phyloP scores from a whole-genome alignment of 768 basidiomycete genomes.

The Cyclocybe cylindracea region DNA sequence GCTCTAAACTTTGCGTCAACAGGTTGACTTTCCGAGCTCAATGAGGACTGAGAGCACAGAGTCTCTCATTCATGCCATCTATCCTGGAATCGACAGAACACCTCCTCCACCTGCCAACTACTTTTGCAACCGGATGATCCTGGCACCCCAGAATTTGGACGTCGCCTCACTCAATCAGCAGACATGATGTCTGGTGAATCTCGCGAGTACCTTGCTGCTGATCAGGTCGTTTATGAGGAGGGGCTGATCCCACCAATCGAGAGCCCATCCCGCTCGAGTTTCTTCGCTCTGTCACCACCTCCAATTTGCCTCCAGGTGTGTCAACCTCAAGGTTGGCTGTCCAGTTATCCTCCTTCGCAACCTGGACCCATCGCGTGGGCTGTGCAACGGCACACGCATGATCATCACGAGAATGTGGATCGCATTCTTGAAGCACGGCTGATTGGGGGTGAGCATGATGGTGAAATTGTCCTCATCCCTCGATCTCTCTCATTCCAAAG shows the following conservation, averaged over 20 bases:
- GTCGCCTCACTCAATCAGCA: conserved; percentile 30
- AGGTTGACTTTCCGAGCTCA: neutral
- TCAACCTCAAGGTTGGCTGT: conserved; percentile 28
- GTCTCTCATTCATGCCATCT: conserved; percentile 1
- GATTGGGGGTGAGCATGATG: conserved; percentile 36
- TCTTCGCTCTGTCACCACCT: conserved; percentile 30
- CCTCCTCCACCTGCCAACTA: conserved; percentile 20
- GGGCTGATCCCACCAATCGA: conserved; percentile 14
- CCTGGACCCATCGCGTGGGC: conserved; percentile 20
- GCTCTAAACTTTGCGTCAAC: no score
- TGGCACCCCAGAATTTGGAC: conserved; percentile 31
- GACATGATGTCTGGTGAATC: conserved; percentile 19
- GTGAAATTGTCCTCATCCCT: conserved; percentile 37
- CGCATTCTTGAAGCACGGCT: conserved; percentile 31
- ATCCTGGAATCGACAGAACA: conserved; percentile 1
- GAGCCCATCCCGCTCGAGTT: conserved; percentile 29
- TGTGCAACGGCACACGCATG: conserved; percentile 31
- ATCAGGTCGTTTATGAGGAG: conserved; percentile 23
- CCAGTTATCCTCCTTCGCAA: conserved; percentile 35
- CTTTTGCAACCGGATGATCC: conserved; percentile 33
- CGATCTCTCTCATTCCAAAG: conserved; percentile 28
- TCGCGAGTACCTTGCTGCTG: conserved; percentile 21
- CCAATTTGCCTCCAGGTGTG: conserved; percentile 34
- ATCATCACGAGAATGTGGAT: conserved; percentile 14
- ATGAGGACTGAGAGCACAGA: neutral